Evolutionary conservation across 2,329 filamentous ascomycete species (phyloP).

Genomic region (Exophiala viscosa): DNA sequence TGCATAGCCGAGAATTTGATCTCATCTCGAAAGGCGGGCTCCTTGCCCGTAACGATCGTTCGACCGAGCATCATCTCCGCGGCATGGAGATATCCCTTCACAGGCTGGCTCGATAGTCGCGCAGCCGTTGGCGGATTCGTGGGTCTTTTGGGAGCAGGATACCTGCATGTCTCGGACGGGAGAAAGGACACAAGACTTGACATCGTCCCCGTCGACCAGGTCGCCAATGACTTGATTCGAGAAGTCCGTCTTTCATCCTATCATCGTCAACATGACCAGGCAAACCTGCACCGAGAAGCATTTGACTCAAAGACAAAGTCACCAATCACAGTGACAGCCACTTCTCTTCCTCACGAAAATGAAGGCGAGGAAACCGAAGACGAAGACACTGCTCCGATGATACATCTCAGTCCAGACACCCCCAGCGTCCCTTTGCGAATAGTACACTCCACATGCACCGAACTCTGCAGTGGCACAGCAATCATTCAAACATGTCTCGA

Average conservation of each 20-base stretch:
- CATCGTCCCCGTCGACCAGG: slow-evolving; percentile 12
- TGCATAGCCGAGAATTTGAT: slow-evolving; percentile 8
- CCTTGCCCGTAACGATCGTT: background rate
- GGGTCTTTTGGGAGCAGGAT: slow-evolving; percentile 5
- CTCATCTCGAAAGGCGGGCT: background rate
- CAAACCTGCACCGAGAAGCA: background rate
- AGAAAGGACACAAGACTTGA: slow-evolving; percentile 1
- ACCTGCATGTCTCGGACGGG: slow-evolving; percentile 2
- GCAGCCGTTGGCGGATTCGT: slow-evolving; percentile 8
- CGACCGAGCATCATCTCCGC: slow-evolving; percentile 13
- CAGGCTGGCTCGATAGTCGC: slow-evolving; percentile 10
- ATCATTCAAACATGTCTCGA: too few species aligned
- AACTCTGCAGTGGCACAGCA: too few species aligned
- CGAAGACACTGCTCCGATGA: too few species aligned
- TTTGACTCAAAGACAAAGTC: background rate
- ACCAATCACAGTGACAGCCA: background rate
- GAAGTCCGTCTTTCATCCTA: background rate
- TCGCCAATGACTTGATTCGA: slow-evolving; percentile 10
- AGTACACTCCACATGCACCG: too few species aligned
- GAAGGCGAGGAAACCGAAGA: too few species aligned
- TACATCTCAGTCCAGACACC: too few species aligned
- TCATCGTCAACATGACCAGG: too few species aligned
- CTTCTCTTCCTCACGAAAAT: too few species aligned
- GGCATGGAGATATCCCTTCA: slow-evolving; percentile 4
- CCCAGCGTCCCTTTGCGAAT: too few species aligned